Percentiles rank a stretch among this genome's conserved stretches.
phyloP scores from a whole-genome alignment of 257 asterid genomes.

The Cynanchum wilfordii region DNA sequence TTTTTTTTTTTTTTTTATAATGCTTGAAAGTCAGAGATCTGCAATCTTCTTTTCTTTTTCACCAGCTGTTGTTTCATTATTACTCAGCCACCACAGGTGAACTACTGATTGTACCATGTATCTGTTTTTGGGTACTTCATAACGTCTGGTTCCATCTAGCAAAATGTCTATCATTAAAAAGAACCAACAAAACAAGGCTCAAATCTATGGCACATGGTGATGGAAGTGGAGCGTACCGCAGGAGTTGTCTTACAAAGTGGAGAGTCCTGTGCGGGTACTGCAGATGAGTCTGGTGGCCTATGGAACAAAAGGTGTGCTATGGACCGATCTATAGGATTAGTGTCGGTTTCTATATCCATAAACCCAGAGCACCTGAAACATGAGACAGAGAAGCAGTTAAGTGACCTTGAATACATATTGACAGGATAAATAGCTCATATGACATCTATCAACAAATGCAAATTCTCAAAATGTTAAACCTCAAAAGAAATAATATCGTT shows the following conservation, averaged over 20 bases:
- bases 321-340: slow-evolving; percentile 86
- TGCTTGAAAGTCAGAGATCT: slow-evolving; percentile 7
- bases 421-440: neutral
- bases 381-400: neutral
- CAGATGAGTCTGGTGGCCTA: slow-evolving; percentile 49
- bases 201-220: slow-evolving; percentile 2
- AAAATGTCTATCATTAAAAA: slow-evolving; percentile 14
- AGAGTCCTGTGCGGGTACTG: slow-evolving; percentile 27
- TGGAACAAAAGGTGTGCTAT: slow-evolving; percentile 79
- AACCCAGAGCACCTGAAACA: slow-evolving; percentile 40
- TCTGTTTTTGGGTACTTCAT: slow-evolving; percentile 34
- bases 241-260: slow-evolving; percentile 30
- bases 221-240: slow-evolving; percentile 30
- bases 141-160: slow-evolving; percentile 17
- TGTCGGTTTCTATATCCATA: slow-evolving; percentile 67
- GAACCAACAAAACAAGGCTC: slow-evolving; percentile 1
- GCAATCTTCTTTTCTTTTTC: slow-evolving; percentile 16
- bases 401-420: too few species aligned
- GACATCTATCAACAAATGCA: neutral
- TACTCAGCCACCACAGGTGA: slow-evolving; percentile 29
- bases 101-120: slow-evolving; percentile 33
- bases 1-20: neutral
- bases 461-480: neutral
- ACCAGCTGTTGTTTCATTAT: slow-evolving; percentile 19
- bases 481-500: neutral